Percentiles rank a stretch among this genome's conserved stretches.
These are phyloP conservation scores for Phycomyces blakesleeanus DNA, from an alignment of 192 early-diverging fungal species.

Conservation along the genomic window DNA sequence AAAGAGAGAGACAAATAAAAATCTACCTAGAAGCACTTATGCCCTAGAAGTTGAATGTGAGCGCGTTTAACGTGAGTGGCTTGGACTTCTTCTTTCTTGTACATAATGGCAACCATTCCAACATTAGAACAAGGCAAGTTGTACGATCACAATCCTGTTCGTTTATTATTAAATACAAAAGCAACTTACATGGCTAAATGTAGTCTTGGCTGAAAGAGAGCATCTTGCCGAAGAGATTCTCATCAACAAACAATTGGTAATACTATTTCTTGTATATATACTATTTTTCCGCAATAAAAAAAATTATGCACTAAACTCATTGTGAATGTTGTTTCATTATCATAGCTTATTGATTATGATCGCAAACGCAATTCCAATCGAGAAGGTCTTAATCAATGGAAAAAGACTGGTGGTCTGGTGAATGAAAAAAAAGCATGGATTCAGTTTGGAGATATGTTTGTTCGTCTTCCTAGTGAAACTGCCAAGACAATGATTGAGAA, in stretches of 20 bases:
- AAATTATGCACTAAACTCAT: slow-evolving; percentile 2
- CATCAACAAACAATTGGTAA: slow-evolving; percentile 55
- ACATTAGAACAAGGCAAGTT: too few relatives aligned
- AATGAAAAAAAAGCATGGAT: slow-evolving; percentile 56
- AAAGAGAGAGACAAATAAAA: too few relatives aligned
- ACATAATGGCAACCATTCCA: too few relatives aligned
- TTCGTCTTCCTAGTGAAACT: slow-evolving; percentile 49
- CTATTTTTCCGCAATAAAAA: slow-evolving; percentile 3
- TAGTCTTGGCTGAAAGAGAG: slow-evolving; percentile 47
- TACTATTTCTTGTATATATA: too few relatives aligned
- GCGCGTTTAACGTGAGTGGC: neutral
- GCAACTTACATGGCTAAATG: too few relatives aligned
- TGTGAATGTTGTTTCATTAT: neutral
- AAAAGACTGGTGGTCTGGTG: slow-evolving; percentile 29
- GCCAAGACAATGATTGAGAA: slow-evolving; percentile 49
- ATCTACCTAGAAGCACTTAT: too few relatives aligned
- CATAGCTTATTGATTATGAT: slow-evolving; percentile 56
- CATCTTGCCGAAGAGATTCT: slow-evolving; percentile 51
- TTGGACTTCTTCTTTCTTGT: neutral
- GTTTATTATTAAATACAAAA: neutral
- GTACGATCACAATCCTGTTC: too few relatives aligned
- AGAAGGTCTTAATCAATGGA: slow-evolving; percentile 47
- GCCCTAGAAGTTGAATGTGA: too few relatives aligned
- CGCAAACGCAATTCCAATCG: slow-evolving; percentile 51
- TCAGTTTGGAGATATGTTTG: slow-evolving; percentile 57